These are phyloP conservation scores for Phanerodontia chrysosporium DNA, from an alignment of 768 basidiomycete genomes.

Conservation along the genomic window DNA sequence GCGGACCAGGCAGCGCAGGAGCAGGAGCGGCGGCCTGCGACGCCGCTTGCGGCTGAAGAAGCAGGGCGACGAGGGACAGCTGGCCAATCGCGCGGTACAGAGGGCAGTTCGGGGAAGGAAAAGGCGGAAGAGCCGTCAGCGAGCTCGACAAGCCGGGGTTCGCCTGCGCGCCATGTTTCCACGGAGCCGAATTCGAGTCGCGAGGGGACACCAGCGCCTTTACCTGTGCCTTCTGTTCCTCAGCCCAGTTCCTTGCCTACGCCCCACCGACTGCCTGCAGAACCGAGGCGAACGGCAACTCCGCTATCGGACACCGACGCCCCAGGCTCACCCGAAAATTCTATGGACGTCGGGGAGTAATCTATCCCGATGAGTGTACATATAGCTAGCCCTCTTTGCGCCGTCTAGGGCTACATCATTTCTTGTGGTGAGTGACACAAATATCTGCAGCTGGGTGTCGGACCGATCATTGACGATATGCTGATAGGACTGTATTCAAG, in stretches of 20 bases:
- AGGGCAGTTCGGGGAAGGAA: neutral
- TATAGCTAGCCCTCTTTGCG: neutral
- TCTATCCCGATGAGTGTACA: neutral
- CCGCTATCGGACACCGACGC: neutral
- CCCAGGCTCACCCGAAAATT: neutral
- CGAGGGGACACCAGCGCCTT: neutral
- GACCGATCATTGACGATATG: no score
- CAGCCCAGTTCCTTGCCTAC: neutral
- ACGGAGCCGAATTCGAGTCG: neutral
- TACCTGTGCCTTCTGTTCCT: neutral
- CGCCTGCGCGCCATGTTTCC: neutral
- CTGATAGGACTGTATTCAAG: no score
- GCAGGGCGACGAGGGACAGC: neutral
- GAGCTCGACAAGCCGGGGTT: neutral
- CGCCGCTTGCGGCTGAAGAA: neutral
- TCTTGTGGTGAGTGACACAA: no score
- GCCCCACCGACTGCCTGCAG: neutral
- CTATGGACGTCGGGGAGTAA: neutral
- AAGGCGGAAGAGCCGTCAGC: neutral
- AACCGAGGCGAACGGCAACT: neutral
- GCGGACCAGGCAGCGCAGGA: conserved; percentile 63
- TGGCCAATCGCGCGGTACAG: neutral
- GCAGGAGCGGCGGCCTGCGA: conserved; percentile 19
- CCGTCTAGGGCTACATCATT: no score
- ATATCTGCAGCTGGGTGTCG: no score